Evolutionary conservation across 768 basidiomycete species (phyloP).

Genomic region (Lactarius tabidus): DNA sequence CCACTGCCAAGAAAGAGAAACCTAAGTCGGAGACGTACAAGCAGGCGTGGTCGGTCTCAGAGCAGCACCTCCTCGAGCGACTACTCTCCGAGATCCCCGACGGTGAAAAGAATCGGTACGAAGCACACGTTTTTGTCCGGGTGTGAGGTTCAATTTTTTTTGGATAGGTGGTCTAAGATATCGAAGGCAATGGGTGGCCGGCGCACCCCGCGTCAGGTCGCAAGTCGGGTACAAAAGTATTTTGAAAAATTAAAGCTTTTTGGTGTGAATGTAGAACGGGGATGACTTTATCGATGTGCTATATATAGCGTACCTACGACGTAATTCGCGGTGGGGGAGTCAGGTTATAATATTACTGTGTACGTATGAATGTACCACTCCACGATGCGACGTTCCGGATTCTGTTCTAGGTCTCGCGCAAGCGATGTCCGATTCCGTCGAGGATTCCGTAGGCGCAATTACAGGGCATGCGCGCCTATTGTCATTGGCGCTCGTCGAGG

Average conservation of each 20-base stretch:
- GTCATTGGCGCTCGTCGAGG: too few relatives aligned
- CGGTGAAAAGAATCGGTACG: slow-evolving; percentile 69
- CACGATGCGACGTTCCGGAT: too few relatives aligned
- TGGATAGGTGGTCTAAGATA: slow-evolving; percentile 69
- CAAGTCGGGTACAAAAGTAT: slow-evolving; percentile 85
- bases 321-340: too few relatives aligned
- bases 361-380: too few relatives aligned
- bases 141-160: slow-evolving; percentile 2
- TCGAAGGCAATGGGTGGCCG: slow-evolving; percentile 76
- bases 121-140: slow-evolving; percentile 7
- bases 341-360: too few relatives aligned
- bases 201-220: slow-evolving; percentile 79
- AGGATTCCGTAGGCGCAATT: too few relatives aligned
- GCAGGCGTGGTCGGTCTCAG: slow-evolving; percentile 69
- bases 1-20: slow-evolving; percentile 30
- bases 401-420: too few relatives aligned
- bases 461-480: too few relatives aligned
- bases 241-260: slow-evolving; percentile 79
- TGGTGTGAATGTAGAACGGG: slow-evolving; percentile 45
- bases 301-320: too few relatives aligned
- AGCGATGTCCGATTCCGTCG: too few relatives aligned
- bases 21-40: slow-evolving; percentile 75
- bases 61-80: slow-evolving; percentile 73
- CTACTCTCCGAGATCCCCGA: slow-evolving; percentile 73
- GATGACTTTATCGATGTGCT: not conserved